Evolutionary conservation across 768 basidiomycete genomes (phyloP).

Genomic region (Xerocomus spinulosus): DNA sequence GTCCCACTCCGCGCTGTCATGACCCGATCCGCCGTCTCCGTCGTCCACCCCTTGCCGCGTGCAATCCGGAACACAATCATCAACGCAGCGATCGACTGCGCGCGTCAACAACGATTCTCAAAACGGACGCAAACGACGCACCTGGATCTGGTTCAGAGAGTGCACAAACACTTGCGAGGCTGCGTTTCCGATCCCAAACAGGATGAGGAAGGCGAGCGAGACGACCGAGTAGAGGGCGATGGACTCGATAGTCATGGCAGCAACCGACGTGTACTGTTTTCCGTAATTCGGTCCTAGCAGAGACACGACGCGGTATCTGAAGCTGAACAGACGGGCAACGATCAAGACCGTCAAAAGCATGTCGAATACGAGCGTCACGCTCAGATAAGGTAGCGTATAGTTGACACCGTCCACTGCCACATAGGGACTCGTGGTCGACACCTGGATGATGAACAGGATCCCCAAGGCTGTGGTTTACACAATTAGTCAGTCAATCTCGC

Average conservation of each 20-base stretch:
- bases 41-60: neutral
- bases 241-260: constrained; percentile 35
- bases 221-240: constrained; percentile 28
- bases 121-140: neutral
- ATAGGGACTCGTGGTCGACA: constrained; percentile 11
- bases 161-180: constrained; percentile 30
- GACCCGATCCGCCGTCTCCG: neutral
- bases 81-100: neutral
- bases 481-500: neutral
- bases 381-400: constrained; percentile 23
- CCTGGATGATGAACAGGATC: constrained; percentile 7
- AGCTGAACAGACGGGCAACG: constrained; percentile 23
- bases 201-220: constrained; percentile 28
- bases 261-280: constrained; percentile 28
- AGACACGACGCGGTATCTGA: constrained; percentile 8
- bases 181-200: constrained; percentile 19
- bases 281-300: constrained; percentile 22
- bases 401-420: constrained; percentile 8
- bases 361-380: constrained; percentile 29
- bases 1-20: neutral
- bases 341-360: constrained; percentile 31
- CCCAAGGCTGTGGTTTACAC: constrained; percentile 3
- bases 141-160: constrained; percentile 28
- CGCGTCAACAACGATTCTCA: too few species aligned
- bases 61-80: neutral